Evolutionary conservation across 192 early-diverging fungal species (phyloP), one percentile per base, ranked within the genome.

Genomic region (Coemansia sp.): DNA sequence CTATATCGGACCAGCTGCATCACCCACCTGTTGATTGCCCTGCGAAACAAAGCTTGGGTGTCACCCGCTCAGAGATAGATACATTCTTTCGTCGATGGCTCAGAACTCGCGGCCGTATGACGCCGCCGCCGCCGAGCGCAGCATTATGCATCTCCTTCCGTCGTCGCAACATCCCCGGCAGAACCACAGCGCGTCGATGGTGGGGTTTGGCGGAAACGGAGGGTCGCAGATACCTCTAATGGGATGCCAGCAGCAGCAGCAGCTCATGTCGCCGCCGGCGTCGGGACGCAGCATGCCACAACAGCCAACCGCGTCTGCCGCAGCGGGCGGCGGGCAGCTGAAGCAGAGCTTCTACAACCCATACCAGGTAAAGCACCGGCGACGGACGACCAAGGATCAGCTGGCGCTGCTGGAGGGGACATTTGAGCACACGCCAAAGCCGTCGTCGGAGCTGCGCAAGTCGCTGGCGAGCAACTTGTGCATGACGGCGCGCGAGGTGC

Each of bases 401-500:
- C 86, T 90, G 55, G 83, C 87, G 60, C 84, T 88, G 38, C 85
- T 94, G 13, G 90, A 93, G 64, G 85, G 87, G 47, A 84, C 89
- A 3, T 94, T 91, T 63, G 74, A 67, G 63, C 78, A 84, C 26
- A 89, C 89, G 40, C 89, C 91, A 19, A 92, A 89, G 73, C 92
- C 92, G n/a, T 87, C 86, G 63, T 88, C 87, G 6, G 74, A 75
- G 30, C 72, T 86, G 28, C 88, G 91, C 64, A 84, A 83, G 66
- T 68, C 75, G 26, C 83, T 94, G 53, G 89, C 89, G 7, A 78
- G 78, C 37, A 70, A 71, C 14, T 77, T 94, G 19, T 66, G 77
- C 43, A 94, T 94, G 92, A 87, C 89, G 28, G 87, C 88, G 30
- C 82, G 89, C 43, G 87, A 89, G 43, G 89, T 94, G 61, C 91